phyloP scores from a whole-genome alignment of 2,329 filamentous ascomycete genomes.

The Monosporascus sp. region DNA sequence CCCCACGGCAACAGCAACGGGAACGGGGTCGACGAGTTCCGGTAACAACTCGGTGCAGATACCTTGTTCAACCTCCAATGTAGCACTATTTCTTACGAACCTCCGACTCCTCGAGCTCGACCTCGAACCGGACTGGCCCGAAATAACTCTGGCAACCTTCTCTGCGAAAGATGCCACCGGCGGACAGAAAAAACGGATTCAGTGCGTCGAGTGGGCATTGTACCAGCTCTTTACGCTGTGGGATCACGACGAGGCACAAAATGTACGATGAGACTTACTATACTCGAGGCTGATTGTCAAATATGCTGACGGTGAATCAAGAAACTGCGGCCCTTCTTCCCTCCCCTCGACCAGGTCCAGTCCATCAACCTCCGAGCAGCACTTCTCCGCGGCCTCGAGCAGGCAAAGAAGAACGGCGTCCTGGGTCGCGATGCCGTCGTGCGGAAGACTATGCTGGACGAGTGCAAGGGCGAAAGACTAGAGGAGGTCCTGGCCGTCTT shows the following conservation, averaged over 20 bases:
- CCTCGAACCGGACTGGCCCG: conserved; percentile 71
- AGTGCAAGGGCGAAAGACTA: conserved; percentile 87
- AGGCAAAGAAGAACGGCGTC: conserved; percentile 80
- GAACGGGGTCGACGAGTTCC: conserved; percentile 24
- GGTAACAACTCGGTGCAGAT: conserved; percentile 11
- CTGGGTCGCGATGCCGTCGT: conserved; percentile 75
- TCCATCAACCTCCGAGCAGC: conserved; percentile 85
- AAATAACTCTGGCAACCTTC: conserved; percentile 65
- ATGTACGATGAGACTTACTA: conserved; percentile 42
- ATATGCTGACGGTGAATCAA: conserved; percentile 27
- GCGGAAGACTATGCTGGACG: conserved; percentile 92
- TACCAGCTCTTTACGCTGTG: conserved; percentile 81
- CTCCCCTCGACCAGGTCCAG: conserved; percentile 82
- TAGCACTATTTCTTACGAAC: conserved; percentile 73
- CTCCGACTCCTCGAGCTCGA: conserved; percentile 79
- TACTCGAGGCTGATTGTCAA: background rate
- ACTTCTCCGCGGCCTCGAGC: conserved; percentile 73
- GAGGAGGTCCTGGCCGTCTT: conserved; percentile 82
- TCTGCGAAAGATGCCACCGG: conserved; percentile 58
- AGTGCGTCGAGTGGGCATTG: conserved; percentile 84
- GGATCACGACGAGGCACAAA: conserved; percentile 69
- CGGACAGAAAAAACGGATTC: conserved; percentile 76
- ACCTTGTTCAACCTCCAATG: conserved; percentile 41
- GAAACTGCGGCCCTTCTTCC: conserved; percentile 89
- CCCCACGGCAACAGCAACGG: conserved; percentile 12